phyloP scores from a whole-genome alignment of 2,329 filamentous ascomycete genomes.

The Beauveria scarabaeidicola region DNA sequence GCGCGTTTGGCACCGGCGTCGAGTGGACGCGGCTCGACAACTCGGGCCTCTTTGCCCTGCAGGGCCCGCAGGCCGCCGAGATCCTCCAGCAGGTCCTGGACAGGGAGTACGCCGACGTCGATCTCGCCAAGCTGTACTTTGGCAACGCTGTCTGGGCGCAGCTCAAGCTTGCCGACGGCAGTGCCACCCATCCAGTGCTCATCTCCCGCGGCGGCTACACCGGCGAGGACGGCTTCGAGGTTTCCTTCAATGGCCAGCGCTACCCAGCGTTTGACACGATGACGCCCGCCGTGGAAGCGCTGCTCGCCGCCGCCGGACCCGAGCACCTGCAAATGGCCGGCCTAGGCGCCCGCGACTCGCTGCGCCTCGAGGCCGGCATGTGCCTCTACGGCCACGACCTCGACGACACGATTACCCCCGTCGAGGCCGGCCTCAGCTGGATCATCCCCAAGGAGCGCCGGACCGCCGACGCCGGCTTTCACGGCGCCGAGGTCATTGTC shows the following conservation, averaged over 20 bases:
- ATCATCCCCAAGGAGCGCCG: conserved; percentile 74
- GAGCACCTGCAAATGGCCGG: conserved; percentile 69
- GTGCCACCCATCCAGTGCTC: conserved; percentile 37
- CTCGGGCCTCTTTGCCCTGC: conserved; percentile 77
- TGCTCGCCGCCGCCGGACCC: conserved; percentile 56
- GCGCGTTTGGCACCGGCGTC: conserved; percentile 43
- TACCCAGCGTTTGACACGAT: conserved; percentile 30
- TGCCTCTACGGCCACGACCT: conserved; percentile 99
- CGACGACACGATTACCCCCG: conserved; percentile 61
- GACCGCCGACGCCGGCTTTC: conserved; percentile 57
- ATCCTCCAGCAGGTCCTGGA: conserved; percentile 58
- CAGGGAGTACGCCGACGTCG: conserved; percentile 28
- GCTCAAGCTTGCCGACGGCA: conserved; percentile 50
- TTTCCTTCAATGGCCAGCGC: conserved; percentile 57
- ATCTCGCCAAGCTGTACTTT: conserved; percentile 69
- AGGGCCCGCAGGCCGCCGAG: conserved; percentile 69
- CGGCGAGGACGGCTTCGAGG: conserved; percentile 96
- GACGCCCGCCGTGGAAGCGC: conserved; percentile 54
- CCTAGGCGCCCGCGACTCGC: conserved; percentile 81
- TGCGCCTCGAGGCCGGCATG: conserved; percentile 94
- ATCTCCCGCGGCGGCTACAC: conserved; percentile 91
- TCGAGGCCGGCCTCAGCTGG: conserved; percentile 58
- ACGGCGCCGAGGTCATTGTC: conserved; percentile 72
- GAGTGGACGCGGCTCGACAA: conserved; percentile 63
- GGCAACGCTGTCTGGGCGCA: conserved; percentile 62